These are phyloP conservation scores for Amylostereum areolatum DNA, from an alignment of 1,284 basidiomycete species.

Conservation along the genomic window DNA sequence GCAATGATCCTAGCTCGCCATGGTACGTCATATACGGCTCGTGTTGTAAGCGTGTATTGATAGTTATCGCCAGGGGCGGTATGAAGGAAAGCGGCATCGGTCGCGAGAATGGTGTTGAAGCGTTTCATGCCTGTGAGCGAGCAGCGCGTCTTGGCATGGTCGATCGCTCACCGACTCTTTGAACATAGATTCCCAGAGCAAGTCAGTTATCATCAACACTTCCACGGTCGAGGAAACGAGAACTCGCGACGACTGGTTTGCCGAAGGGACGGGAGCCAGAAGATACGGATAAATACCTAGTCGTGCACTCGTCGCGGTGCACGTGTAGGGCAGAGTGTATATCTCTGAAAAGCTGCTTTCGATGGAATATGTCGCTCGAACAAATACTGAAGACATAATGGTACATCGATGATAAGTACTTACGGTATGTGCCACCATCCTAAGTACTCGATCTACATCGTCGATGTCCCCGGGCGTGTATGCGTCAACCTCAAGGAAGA, in stretches of 20 bases:
- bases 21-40: constrained; percentile 44
- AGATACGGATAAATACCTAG: constrained; percentile 50
- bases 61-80: constrained; percentile 56
- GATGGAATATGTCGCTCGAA: neutral
- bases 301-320: neutral
- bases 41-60: neutral
- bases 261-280: constrained; percentile 40
- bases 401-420: too few species aligned
- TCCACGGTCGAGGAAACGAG: constrained; percentile 54
- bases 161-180: neutral
- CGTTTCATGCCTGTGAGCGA: constrained; percentile 65
- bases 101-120: constrained; percentile 76
- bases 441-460: too few species aligned
- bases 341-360: neutral
- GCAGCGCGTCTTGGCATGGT: too few species aligned
- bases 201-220: constrained; percentile 70
- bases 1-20: constrained; percentile 82
- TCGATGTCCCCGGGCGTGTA: too few species aligned
- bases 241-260: constrained; percentile 71
- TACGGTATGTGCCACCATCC: too few species aligned
- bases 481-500: too few species aligned
- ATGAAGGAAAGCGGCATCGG: constrained; percentile 83
- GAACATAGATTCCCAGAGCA: constrained; percentile 68
- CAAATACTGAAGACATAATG: neutral
- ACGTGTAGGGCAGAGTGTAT: neutral